Conservation (phyloP, 768 basidiomycete genomes). For the Pulveroboletus sp. region DNA sequence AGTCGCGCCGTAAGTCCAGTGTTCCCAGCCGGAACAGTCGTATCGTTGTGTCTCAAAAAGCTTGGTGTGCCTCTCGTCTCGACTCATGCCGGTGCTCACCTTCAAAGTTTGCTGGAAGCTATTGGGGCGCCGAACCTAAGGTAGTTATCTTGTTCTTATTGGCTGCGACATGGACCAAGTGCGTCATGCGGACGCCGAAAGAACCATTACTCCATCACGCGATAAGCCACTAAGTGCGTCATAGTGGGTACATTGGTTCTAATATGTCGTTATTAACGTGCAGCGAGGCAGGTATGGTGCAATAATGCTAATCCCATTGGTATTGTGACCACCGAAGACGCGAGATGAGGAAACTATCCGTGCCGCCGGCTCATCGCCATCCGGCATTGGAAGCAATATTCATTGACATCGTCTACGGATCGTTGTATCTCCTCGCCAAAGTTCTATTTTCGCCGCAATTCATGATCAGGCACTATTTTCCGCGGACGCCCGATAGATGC, state of each 20-base stretch:
- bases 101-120: not conserved
- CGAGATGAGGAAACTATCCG: constrained; percentile 7
- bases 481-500: constrained; percentile 23
- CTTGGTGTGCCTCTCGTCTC: not conserved
- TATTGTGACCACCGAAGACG: constrained; percentile 1
- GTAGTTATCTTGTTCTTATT: not conserved
- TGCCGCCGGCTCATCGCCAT: constrained; percentile 45
- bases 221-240: constrained; percentile 4
- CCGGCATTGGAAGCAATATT: constrained; percentile 67
- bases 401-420: constrained; percentile 66
- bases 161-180: not conserved
- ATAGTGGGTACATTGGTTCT: constrained; percentile 6
- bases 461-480: constrained; percentile 11
- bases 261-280: constrained; percentile 20
- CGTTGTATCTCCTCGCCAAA: constrained; percentile 67
- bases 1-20: not conserved
- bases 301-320: constrained; percentile 18
- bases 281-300: constrained; percentile 28
- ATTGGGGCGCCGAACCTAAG: not conserved
- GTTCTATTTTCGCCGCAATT: constrained; percentile 38
- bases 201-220: not conserved
- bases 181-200: constrained; percentile 2
- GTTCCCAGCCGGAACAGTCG: too few species aligned
- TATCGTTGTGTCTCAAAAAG: too few species aligned
- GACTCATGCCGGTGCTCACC: not conserved